Conservation (phyloP, 148 eudicot species). For the Camellia lanceoleosa region DNA sequence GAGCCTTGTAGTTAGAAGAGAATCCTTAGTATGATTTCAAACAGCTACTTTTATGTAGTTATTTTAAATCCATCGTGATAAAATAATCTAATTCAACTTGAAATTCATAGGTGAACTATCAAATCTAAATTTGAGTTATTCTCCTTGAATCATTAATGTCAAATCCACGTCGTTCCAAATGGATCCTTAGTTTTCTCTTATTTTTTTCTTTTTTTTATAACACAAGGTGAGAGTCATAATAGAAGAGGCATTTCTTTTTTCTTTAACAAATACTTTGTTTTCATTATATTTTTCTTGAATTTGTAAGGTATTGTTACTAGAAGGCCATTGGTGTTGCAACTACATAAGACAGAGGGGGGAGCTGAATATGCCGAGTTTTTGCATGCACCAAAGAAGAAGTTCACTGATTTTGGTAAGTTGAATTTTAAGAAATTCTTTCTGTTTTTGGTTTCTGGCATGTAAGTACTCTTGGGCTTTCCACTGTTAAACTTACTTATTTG, state of each 20-base stretch:
- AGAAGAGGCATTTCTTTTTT: neutral
- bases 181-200: neutral
- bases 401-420: slow-evolving; percentile 73
- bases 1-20: no score
- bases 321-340: slow-evolving; percentile 93
- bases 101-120: no score
- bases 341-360: slow-evolving; percentile 77
- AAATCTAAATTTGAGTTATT: no score
- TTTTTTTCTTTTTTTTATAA: neutral
- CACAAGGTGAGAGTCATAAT: neutral
- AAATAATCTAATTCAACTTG: no score
- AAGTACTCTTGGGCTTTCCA: neutral
- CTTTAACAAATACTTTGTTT: neutral
- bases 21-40: no score
- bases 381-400: slow-evolving; percentile 73
- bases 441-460: neutral
- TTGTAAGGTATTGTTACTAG: slow-evolving; percentile 86
- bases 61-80: no score
- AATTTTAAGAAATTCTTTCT: neutral
- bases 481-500: neutral
- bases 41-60: no score
- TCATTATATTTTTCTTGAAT: neutral
- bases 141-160: no score
- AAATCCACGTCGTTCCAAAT: no score
- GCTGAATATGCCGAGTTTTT: slow-evolving; percentile 96